Evolutionary conservation across 441 rosid genomes (phyloP).

Genomic region (Syzygium syzygioides): DNA sequence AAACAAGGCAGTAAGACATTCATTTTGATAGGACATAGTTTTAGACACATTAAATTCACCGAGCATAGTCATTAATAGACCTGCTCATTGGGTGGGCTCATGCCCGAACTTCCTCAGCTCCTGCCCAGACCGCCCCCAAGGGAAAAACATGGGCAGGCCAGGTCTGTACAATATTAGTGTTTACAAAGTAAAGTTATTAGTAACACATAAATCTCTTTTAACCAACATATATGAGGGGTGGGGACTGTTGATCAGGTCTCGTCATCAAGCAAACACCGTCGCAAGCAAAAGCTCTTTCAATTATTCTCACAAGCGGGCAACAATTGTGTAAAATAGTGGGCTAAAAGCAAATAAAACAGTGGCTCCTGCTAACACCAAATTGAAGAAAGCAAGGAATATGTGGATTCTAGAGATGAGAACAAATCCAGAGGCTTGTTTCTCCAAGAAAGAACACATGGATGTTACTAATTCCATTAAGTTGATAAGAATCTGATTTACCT

Average conservation of each 20-base stretch:
- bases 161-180: not conserved
- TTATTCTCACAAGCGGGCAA: not conserved
- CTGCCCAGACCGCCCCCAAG: not conserved
- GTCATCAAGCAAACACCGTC: not conserved
- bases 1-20: not conserved
- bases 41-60: not conserved
- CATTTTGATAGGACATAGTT: not conserved
- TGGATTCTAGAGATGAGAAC: not conserved
- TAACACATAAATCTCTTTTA: not conserved
- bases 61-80: not conserved
- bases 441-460: not conserved
- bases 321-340: not conserved
- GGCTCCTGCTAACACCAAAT: not conserved
- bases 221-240: rapidly evolving
- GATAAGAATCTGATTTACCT: constrained; percentile 32
- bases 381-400: not conserved
- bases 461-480: not conserved
- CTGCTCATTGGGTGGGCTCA: not conserved
- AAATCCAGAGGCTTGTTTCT: not conserved
- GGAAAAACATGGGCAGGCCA: not conserved
- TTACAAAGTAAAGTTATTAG: not conserved
- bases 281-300: not conserved
- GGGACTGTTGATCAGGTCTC: not conserved
- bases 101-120: not conserved
- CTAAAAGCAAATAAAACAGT: not conserved